Evolutionary conservation across 106 monocot genomes (phyloP), one percentile per base, ranked within the genome.

Genomic region (Dactylorhiza incarnata): DNA sequence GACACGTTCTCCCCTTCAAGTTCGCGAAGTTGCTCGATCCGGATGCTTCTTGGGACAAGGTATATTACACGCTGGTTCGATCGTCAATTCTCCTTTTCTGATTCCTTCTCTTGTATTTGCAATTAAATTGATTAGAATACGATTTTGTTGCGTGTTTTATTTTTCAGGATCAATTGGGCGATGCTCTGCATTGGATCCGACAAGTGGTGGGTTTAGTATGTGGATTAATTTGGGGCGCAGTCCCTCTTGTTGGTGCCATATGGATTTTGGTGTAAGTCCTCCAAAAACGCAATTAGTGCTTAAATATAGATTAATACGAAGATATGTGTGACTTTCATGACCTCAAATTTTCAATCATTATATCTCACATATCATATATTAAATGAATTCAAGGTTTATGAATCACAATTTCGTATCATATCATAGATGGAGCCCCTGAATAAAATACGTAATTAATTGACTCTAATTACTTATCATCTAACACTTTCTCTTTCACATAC

Each of bases 151-250:
- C 7, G 66, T 79, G 29, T 14, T 26, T 75, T 72, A 16, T 63
- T 68, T 14, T 86, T 58, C 68, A 96, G 95, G 97, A 97, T 85
- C 83, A 97, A 76, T 77, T 97, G 81, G 73, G 79, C 26, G 97
- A 97, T 65, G 89, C 81, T 45, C 80, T 96, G 77, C 94, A 97
- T 75, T 97, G 97, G 97, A 94, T 97, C 78, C 81, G 97, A 74
- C 97, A 97, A 78, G 89, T 26, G 73, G 10, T 89, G 68, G 95
- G 95, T 13, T 84, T 93, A 55, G 50, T 83, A 10, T 93, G 86
- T 71, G 97, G 97, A 67, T 78, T 97, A 83, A 45, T 94, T 12
- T 97, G 91, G 87, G 93, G 97, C 16, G 84, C 87, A 2, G 75
- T 97, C 55, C 97, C 97, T 68, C 54, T 97, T 54, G 82, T 93